phyloP scores from a whole-genome alignment of 192 early-diverging fungal genomes.

The Irineochytrium annulatum region DNA sequence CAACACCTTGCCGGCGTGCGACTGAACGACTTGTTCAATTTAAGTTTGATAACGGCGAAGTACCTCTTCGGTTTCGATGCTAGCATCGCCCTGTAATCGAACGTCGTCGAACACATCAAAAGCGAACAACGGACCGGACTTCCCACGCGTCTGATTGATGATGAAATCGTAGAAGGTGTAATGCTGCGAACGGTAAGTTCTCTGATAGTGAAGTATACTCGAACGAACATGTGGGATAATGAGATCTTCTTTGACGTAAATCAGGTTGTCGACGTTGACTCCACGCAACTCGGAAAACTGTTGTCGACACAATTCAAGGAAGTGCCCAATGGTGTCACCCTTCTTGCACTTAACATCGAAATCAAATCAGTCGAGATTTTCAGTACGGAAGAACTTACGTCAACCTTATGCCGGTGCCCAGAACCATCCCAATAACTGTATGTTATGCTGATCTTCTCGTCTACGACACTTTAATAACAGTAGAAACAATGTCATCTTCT shows the following conservation, averaged over 20 bases:
- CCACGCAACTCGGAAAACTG: constrained; percentile 81
- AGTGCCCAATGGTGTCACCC: constrained; percentile 77
- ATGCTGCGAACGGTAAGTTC: constrained; percentile 23
- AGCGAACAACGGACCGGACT: constrained; percentile 88
- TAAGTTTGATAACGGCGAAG: background rate
- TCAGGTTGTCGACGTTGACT: constrained; percentile 76
- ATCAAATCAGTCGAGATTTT: background rate
- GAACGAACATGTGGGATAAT: constrained; percentile 85
- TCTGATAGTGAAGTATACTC: background rate
- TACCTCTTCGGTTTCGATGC: constrained; percentile 83
- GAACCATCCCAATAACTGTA: constrained; percentile 96
- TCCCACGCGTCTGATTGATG: constrained; percentile 90
- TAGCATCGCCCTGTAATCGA: constrained; percentile 74
- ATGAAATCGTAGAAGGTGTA: constrained; percentile 88
- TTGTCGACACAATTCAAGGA: constrained; percentile 75
- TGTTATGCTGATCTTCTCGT: constrained; percentile 77
- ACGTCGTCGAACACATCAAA: constrained; percentile 96
- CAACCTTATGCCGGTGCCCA: constrained; percentile 82
- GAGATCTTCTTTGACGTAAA: constrained; percentile 93
- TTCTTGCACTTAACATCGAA: constrained; percentile 3
- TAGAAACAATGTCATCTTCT: constrained; percentile 4
- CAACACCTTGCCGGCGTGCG: constrained; percentile 92
- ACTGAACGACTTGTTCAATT: constrained; percentile 31
- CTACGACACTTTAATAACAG: too few species aligned
- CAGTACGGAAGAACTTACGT: constrained; percentile 29